phyloP scores from a whole-genome alignment of 2,329 filamentous ascomycete genomes.

The Ophiobolus disseminans region DNA sequence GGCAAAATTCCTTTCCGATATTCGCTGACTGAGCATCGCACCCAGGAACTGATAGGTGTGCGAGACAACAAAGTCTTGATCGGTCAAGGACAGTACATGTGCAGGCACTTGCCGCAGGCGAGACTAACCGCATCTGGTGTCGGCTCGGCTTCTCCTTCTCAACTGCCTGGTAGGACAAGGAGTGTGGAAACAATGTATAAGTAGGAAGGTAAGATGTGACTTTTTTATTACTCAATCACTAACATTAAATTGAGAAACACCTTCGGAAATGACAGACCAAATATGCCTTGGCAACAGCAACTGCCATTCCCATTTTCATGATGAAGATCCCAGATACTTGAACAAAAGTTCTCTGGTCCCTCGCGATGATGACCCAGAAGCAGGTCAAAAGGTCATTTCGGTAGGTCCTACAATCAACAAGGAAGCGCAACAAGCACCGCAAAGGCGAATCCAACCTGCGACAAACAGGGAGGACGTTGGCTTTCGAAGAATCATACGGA shows the following conservation, averaged over 20 bases:
- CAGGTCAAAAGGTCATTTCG: not conserved
- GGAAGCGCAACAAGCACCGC: not conserved
- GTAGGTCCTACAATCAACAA: not conserved
- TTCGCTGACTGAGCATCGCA: not conserved
- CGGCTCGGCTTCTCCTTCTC: not conserved
- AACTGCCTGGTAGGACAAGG: not conserved
- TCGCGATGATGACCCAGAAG: not conserved
- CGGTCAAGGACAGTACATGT: not conserved
- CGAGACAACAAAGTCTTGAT: not conserved
- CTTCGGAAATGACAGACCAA: not conserved
- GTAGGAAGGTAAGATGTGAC: not conserved
- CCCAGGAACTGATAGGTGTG: not conserved
- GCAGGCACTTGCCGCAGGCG: not conserved
- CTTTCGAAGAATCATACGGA: slow-evolving; percentile 2
- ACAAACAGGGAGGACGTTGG: not conserved
- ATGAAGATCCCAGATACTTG: slow-evolving; percentile 2
- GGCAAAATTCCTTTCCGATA: not conserved
- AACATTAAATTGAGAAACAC: not conserved
- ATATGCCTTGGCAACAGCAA: not conserved
- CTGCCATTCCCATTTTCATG: slow-evolving; percentile 2
- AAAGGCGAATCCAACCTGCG: not conserved
- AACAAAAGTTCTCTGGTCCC: not conserved
- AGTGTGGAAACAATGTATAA: not conserved
- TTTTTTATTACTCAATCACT: not conserved
- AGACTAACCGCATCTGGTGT: not conserved